Percentiles rank a stretch among this genome's conserved stretches.
phyloP scores from a whole-genome alignment of 108 stramenopile species.

The Pseudonitzschia delicatissima region DNA sequence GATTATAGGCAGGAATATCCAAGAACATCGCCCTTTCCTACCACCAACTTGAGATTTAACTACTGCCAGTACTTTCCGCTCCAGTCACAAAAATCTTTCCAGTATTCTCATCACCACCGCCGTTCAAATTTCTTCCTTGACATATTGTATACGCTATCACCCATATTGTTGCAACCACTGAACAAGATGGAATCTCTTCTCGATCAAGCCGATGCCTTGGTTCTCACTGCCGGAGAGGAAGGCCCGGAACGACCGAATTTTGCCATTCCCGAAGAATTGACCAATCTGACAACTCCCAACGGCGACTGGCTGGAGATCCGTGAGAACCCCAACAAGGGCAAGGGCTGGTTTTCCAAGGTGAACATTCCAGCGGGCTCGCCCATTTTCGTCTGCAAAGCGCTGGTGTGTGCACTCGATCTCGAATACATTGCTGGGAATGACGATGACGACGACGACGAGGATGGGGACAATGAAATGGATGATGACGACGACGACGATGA shows the following conservation, averaged over 20 bases:
- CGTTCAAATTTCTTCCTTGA: too few species aligned
- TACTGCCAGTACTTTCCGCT: too few species aligned
- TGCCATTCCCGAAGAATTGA: constrained; percentile 34
- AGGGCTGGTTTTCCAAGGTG: constrained; percentile 50
- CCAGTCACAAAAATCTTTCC: too few species aligned
- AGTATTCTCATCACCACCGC: too few species aligned
- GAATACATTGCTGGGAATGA: constrained; percentile 44
- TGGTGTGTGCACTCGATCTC: constrained; percentile 58
- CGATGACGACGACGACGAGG: constrained; percentile 29
- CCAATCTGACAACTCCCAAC: constrained; percentile 15
- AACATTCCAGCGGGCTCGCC: constrained; percentile 45
- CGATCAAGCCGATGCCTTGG: constrained; percentile 50
- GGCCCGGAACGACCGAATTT: constrained; percentile 46
- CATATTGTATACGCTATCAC: too few species aligned
- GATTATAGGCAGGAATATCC: too few species aligned
- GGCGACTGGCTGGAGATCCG: constrained; percentile 33
- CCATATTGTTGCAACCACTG: too few species aligned
- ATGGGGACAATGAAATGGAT: constrained; percentile 30
- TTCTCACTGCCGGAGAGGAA: constrained; percentile 38
- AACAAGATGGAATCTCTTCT: constrained; percentile 44
- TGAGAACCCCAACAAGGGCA: constrained; percentile 49
- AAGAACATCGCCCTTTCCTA: too few species aligned
- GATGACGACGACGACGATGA: constrained; percentile 39
- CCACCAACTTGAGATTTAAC: too few species aligned
- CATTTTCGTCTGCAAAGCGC: constrained; percentile 52